Evolutionary conservation across 2,329 filamentous ascomycete genomes (phyloP), one percentile per base, ranked within the genome.

Genomic region (Verticillium alfalfae): DNA sequence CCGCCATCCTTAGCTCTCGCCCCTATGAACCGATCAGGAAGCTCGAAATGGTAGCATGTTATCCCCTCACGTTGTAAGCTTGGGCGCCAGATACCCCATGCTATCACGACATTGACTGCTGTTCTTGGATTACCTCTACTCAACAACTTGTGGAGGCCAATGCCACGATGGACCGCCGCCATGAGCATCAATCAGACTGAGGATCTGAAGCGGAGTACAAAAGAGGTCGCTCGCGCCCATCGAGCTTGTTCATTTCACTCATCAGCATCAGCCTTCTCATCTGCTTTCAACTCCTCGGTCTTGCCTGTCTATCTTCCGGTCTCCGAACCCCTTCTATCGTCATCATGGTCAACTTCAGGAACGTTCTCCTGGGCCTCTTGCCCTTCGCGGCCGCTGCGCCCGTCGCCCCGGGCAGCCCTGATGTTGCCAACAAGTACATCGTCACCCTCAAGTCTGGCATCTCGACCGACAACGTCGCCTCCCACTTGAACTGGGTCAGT

Each of bases 371-470:
- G 38, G 60, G 55, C 39, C 31, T 56, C 3, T 34, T 58, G 34
- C 39, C 60, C 55, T 57, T 61, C 41, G 55, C 41, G 31, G 36
- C 34, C 36, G 60, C 60, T 13, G 55, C 56, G 10, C 39, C 56
- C 10, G n/a, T 38, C 31, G 59, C 52, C 37, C 59, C 37, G 22
- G 37, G 49, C n/a, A 7, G 26, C 41, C 38, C 41, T 34, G 54
- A 52, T 26, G 45, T 57, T 38, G 31, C 34, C 16, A 57, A 61
- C 65, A 79, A 76, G 66, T 81, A 80, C 68, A 81, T 81, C 62
- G 68, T 81, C 68, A 80, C 78, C 37, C 65, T 81, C 13, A 78
- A 79, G 67, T 69, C 73, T 7, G 71, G 72, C 38, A 67, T 74
- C 39, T 65, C 64, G 10, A 65, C 70, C 45, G 60, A 60, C 4